Evolutionary conservation across 2,329 filamentous ascomycete species (phyloP), one percentile per base, ranked within the genome.

Genomic region (Fusarium lyarnte): DNA sequence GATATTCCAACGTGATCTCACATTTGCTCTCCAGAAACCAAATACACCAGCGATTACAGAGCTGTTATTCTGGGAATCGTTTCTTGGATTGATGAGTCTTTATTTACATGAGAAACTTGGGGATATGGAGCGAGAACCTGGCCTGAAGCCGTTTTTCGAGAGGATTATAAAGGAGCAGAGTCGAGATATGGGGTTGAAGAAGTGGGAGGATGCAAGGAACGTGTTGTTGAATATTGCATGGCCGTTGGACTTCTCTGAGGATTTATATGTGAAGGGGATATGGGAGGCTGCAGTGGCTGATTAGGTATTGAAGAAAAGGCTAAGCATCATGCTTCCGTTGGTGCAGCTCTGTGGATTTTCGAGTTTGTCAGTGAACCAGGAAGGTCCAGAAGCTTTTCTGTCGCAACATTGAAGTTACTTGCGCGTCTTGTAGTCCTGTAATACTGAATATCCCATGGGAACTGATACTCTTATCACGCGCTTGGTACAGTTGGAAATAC

Each of bases 1-100:
- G 19, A 39, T 66, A 16, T 35, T 66, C 13, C 63, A 66, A 3
- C 60, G 51, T 4, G 63, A 66, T 23, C 51, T 66, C 5, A 35
- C 0, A 0, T 27, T 35, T n/a, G 19, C 38, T 1, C 38, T 65
- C 14, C 25, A 21, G 5, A 58, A 36, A 9, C 25, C 23, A 19
- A 46, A 52, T 5, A 41, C 63, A 10, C 6, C 1, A 3, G 7
- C 39, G 4, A 25, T 64, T 4, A 49, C 60, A 10, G 38, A 64
- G 0, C 12, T 66, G 0, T n/a, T 54, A 4, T 66, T 66, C 8
- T 66, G 63, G 63, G 38, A 66, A 9, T 49, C 63, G 8, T 36
- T 66, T 13, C 4, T 66, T 5, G 63, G 36, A 4, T 6, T 66
- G 33, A 35, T 65, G 23, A 49, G 63, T 23, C 3, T 66, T 13